Evolutionary conservation across 2,329 filamentous ascomycete species (phyloP).

Genomic region (Talaromyces albobiverticillius): DNA sequence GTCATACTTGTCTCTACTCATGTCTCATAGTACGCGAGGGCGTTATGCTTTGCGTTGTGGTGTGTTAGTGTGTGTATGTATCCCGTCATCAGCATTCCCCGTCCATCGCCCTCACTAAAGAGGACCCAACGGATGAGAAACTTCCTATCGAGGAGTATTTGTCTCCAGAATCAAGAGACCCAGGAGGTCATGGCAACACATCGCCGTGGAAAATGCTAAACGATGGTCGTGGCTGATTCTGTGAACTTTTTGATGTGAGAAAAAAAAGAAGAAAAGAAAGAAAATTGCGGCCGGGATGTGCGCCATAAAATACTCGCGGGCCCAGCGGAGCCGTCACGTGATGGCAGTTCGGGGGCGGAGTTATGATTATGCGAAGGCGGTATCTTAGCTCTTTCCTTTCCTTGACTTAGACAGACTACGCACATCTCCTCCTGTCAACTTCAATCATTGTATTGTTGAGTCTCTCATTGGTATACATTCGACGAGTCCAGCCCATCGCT

Average conservation of each 20-base stretch:
- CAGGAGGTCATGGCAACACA: slow-evolving; percentile 64
- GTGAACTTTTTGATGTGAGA: slow-evolving; percentile 58
- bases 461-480: not conserved
- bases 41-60: not conserved
- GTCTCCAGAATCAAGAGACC: slow-evolving; percentile 64
- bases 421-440: not conserved
- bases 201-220: slow-evolving; percentile 55
- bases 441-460: not conserved
- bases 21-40: not conserved
- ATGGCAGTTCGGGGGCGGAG: slow-evolving; percentile 6
- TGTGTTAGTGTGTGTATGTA: slow-evolving; percentile 36
- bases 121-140: slow-evolving; percentile 65
- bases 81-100: slow-evolving; percentile 71
- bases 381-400: too few relatives aligned
- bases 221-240: slow-evolving; percentile 69
- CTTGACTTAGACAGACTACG: not conserved
- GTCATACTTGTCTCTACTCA: not conserved
- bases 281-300: slow-evolving; percentile 18
- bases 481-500: not conserved
- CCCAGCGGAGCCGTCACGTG: too few relatives aligned
- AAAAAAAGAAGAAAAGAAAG: slow-evolving; percentile 39
- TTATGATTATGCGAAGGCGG: slow-evolving; percentile 13
- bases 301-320: slow-evolving; percentile 21
- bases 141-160: slow-evolving; percentile 65
- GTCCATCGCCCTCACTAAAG: slow-evolving; percentile 69